These are phyloP conservation scores for Colletotrichum sublineola DNA, from an alignment of 2,329 filamentous ascomycete genomes.

Conservation along the genomic window DNA sequence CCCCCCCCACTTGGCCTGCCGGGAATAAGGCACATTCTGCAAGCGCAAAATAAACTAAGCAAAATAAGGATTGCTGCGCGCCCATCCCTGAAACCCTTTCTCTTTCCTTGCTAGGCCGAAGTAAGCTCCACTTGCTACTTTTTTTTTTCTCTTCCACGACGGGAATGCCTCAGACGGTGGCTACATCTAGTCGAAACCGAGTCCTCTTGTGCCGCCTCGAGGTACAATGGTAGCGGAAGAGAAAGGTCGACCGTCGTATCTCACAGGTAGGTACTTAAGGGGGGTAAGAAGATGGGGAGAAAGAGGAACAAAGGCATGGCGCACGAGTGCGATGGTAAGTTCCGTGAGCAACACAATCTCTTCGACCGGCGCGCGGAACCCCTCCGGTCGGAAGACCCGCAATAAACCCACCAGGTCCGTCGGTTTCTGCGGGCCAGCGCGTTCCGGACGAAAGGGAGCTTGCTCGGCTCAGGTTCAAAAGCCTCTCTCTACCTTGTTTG, in stretches of 20 bases:
- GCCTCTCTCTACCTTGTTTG: not conserved
- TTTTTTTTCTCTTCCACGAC: not conserved
- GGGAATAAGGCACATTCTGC: slow-evolving; percentile 30
- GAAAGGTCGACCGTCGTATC: not conserved
- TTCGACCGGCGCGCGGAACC: slow-evolving; percentile 4
- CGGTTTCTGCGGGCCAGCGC: slow-evolving; percentile 15
- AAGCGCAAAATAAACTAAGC: slow-evolving; percentile 14
- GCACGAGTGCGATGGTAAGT: not conserved
- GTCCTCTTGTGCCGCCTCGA: not conserved
- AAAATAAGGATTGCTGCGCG: not conserved
- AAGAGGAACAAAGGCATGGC: no score
- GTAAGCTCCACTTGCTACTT: slow-evolving; percentile 9
- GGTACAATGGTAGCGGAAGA: not conserved
- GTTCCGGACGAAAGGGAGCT: slow-evolving; percentile 37
- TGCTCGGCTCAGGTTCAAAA: not conserved
- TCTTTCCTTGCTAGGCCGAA: not conserved
- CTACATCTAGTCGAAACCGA: not conserved
- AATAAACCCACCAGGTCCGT: not conserved
- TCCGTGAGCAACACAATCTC: slow-evolving; percentile 18
- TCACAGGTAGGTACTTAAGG: not conserved
- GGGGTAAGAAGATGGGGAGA: no score
- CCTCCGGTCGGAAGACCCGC: slow-evolving; percentile 29
- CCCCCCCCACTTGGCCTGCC: slow-evolving; percentile 21
- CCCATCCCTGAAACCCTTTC: slow-evolving; percentile 26
- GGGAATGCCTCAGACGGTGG: not conserved